Conservation (phyloP, 768 basidiomycete species). For the Glaciozyma martinii region DNA sequence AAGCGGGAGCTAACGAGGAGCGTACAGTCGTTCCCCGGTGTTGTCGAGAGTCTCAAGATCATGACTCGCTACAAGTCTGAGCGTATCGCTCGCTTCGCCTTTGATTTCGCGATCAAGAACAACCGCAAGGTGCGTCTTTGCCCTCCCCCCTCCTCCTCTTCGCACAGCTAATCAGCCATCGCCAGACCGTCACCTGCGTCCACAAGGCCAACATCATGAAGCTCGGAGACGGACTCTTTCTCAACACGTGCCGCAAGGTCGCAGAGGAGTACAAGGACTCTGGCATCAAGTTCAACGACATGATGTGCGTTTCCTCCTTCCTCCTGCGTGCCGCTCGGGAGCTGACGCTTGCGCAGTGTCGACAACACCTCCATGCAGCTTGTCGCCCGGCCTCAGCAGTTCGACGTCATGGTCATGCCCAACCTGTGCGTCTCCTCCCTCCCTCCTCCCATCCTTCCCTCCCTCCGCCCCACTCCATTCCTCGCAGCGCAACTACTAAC, state of each 20-base stretch:
- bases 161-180: not conserved
- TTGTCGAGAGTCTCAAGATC: conserved; percentile 96
- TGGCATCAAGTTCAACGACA: conserved; percentile 82
- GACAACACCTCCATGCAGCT: conserved; percentile 77
- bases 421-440: conserved; percentile 48
- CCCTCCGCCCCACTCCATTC: no score
- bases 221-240: conserved; percentile 91
- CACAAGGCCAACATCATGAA: conserved; percentile 99
- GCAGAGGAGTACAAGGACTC: conserved; percentile 92
- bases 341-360: conserved; percentile 67
- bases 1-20: not conserved
- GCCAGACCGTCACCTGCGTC: conserved; percentile 97
- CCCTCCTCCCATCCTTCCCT: not conserved
- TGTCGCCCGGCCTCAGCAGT: conserved; percentile 87
- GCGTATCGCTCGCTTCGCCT: conserved; percentile 91
- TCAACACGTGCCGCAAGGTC: conserved; percentile 91
- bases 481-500: no score
- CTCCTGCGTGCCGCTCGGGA: conserved; percentile 83
- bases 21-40: conserved; percentile 75
- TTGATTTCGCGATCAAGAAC: conserved; percentile 98
- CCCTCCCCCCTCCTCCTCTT: not conserved
- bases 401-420: conserved; percentile 99
- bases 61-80: conserved; percentile 92
- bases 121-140: conserved; percentile 68
- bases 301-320: conserved; percentile 92